Base-by-base conservation (phyloP, 2,329 filamentous ascomycete species). In the Pezicula rhizophila region DNA sequence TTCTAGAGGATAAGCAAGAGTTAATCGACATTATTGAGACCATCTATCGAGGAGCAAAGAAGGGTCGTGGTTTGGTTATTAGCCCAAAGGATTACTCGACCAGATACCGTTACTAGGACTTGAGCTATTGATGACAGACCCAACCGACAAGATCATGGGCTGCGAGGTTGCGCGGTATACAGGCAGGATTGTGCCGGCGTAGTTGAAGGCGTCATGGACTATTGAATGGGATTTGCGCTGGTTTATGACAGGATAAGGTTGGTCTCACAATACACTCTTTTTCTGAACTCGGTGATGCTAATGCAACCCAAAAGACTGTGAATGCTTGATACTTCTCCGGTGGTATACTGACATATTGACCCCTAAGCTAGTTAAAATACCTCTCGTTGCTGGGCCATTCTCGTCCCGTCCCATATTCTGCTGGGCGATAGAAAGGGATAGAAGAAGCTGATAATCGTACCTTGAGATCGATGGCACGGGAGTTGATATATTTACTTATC, bases 11-110 rank as follows among this genome's bases (percentile, higher is more conserved):
- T 65, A 97, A 99, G 72, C 92, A 97, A 68, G 93, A 99, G 73
- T 76, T 99, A 62, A 95, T 99, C 63, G 93, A 99, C 70, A 99
- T 99, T 57, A 84, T 97, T 64, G 93, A 99, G 76, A 96, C 91
- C 4, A 91, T 99, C 53, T 99, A 97, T 67, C 84, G 91, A 51
- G 93, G 93, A n/a, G 93, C 93, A 28, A 97, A 96, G 78, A 99
- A 99, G 74, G 93, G 95, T 1, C 78, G 92, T 46, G 93, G 95
- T 85, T 72, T 99, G 59, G 93, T 99, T 37, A 90, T 97, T 57
- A 95, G 89, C 64, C 93, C 92, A 1, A 99, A 97, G 76, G 91
- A 77, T 64, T 85, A 85, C 62, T 85, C 80, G 33, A 87, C 84
- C 2, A 74, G 83, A 62, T 87, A 86, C 62, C 72, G 83, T 50